phyloP scores from a whole-genome alignment of 2,329 filamentous ascomycete genomes.

The Xylariales sp. region DNA sequence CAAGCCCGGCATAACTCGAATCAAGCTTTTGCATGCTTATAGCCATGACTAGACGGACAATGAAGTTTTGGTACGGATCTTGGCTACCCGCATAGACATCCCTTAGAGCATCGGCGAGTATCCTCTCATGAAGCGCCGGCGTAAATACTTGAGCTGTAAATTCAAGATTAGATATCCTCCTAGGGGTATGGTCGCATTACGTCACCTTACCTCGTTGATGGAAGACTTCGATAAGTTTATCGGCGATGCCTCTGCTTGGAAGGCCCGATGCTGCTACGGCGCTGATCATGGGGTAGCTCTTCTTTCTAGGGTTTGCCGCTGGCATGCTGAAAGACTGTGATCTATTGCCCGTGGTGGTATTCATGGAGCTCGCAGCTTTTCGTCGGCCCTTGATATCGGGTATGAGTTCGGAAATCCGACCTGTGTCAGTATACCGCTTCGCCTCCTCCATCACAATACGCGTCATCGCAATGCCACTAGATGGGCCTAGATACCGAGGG shows the following conservation, averaged over 20 bases:
- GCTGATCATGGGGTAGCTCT: constrained; percentile 91
- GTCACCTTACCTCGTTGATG: constrained; percentile 77
- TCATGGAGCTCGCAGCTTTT: constrained; percentile 51
- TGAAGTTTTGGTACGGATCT: constrained; percentile 88
- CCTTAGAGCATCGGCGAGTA: constrained; percentile 79
- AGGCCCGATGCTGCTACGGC: constrained; percentile 81
- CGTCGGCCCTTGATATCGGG: constrained; percentile 75
- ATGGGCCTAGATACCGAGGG: constrained; percentile 89
- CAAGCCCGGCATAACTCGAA: constrained; percentile 88
- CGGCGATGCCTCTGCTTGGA: constrained; percentile 78
- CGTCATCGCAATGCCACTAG: constrained; percentile 95
- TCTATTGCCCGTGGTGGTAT: constrained; percentile 57
- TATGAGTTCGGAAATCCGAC: constrained; percentile 91
- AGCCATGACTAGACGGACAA: constrained; percentile 90
- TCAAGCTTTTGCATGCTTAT: constrained; percentile 95
- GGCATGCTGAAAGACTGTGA: constrained; percentile 72
- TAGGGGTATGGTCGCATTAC: constrained; percentile 23
- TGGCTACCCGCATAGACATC: constrained; percentile 81
- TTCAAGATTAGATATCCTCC: constrained; percentile 40
- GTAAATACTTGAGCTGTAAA: constrained; percentile 83
- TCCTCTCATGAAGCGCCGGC: constrained; percentile 86
- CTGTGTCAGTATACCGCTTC: constrained; percentile 90
- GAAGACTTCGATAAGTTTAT: constrained; percentile 85
- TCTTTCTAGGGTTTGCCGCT: constrained; percentile 69
- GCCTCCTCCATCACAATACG: constrained; percentile 95